Base-by-base conservation (phyloP, 495 filamentous ascomycete species). In the Podospora appendiculata region DNA sequence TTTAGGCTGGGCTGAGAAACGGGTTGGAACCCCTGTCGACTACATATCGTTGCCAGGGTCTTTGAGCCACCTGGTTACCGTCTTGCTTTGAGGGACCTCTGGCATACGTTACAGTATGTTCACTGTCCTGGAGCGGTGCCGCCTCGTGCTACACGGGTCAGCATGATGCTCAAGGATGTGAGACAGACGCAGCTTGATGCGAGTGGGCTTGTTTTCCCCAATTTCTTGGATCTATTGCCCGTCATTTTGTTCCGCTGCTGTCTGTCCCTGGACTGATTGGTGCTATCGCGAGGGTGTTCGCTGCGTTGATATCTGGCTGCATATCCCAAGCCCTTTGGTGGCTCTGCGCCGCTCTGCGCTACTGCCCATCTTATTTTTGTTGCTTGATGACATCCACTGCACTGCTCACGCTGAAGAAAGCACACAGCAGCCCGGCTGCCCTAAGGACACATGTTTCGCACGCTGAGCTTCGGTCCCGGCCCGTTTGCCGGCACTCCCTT, bases 1-100 rank as follows among this genome's bases (percentile, higher is more conserved):
- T 50, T 58, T 50, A 45, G 54, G 47, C 55, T 56, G 51, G 40
- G 49, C 43, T 57, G 50, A 52, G 34, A 43, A 14, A 25, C 19
- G 10, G 32, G 14, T 14, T 33, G 41, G 8, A 16, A 48, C n/a
- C 11, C 35, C 25, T 13, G 34, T 33, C 10, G 13, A 45, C 43
- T 12, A 18, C 19, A 45, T 42, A 17, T 45, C 43, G 9, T 11
- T n/a, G 4, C 8, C 43, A 6, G 32, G 8, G 13, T 25, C 16
- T 45, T 32, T 9, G 13, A 18, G 10, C 3, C 13, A 2, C 10
- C 11, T 7, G 9, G 43, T 25, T 17, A 25, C 10, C 3, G 13
- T 44, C 41, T 5, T 16, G 13, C 8, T 17, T 4, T 17, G 12
- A 14, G 13, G 41, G 41, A 12, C 38, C 11, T 25, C 33, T 47